A percentile compares a stretch with the other conserved stretches of the same genome.
Evolutionary conservation across 2,329 filamentous ascomycete genomes (phyloP).

Genomic region (Didymella pinodella): DNA sequence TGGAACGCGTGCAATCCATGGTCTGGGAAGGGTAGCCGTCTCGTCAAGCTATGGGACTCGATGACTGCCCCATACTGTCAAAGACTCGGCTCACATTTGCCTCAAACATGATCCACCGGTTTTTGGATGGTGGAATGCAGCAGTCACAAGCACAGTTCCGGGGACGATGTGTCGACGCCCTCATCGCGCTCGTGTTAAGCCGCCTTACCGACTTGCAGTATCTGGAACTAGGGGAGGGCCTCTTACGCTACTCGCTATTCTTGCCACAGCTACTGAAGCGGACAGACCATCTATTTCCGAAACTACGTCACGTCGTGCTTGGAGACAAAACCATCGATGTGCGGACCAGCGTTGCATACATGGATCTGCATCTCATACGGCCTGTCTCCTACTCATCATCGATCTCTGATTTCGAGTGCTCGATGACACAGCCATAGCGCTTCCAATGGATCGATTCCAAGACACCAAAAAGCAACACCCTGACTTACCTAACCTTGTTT

Average conservation of each 20-base stretch:
- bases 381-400: conserved; percentile 35
- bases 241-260: conserved; percentile 37
- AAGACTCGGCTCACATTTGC: conserved; percentile 29
- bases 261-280: conserved; percentile 37
- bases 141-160: conserved; percentile 29
- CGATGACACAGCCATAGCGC: conserved; percentile 36
- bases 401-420: conserved; percentile 31
- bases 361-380: conserved; percentile 36
- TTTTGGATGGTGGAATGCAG: conserved; percentile 37
- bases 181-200: conserved; percentile 33
- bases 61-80: conserved; percentile 27
- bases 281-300: conserved; percentile 31
- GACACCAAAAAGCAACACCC: conserved; percentile 25
- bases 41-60: conserved; percentile 34
- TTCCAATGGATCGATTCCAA: conserved; percentile 29
- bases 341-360: conserved; percentile 29
- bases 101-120: conserved; percentile 33
- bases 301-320: conserved; percentile 26
- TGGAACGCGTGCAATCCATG: conserved; percentile 37
- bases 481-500: conserved; percentile 34
- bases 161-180: conserved; percentile 33
- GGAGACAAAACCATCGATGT: conserved; percentile 29
- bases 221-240: conserved; percentile 35
- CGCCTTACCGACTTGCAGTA: conserved; percentile 29
- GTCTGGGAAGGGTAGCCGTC: conserved; percentile 18